phyloP scores from a whole-genome alignment of 192 early-diverging fungal genomes.

The Podochytrium sp. region DNA sequence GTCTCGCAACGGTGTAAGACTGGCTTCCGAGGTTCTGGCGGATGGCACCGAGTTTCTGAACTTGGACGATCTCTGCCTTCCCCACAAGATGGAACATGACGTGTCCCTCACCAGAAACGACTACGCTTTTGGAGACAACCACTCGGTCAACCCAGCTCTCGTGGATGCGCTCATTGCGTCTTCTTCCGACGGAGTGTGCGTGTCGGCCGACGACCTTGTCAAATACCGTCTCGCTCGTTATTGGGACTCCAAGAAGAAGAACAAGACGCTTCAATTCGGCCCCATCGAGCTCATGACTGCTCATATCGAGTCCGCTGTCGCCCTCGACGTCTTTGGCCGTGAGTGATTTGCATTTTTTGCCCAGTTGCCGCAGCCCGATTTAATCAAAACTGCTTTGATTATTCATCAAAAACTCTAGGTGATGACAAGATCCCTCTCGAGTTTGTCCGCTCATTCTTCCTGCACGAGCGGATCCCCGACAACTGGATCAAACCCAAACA shows the following conservation, averaged over 20 bases:
- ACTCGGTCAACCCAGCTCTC: conserved; percentile 4
- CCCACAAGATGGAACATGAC: conserved; percentile 44
- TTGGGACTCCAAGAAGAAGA: conserved; percentile 32
- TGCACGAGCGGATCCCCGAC: conserved; percentile 8
- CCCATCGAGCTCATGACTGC: background rate
- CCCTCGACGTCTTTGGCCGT: conserved; percentile 6
- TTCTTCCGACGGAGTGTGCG: conserved; percentile 33
- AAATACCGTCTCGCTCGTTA: conserved; percentile 31
- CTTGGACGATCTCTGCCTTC: background rate
- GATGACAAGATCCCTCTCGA: conserved; percentile 17
- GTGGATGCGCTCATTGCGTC: conserved; percentile 18
- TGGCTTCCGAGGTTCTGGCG: background rate
- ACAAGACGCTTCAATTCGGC: conserved; percentile 32
- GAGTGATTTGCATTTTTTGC: conserved; percentile 3
- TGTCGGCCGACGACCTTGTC: conserved; percentile 33
- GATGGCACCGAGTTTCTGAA: conserved; percentile 6
- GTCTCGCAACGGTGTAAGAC: background rate
- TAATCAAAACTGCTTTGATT: background rate
- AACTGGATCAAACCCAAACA: background rate
- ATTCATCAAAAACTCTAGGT: background rate
- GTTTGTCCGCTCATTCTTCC: conserved; percentile 5
- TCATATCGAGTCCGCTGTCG: background rate
- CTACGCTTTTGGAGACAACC: conserved; percentile 39
- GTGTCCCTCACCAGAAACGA: conserved; percentile 39
- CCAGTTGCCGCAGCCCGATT: background rate